Conservation (phyloP, 2,329 filamentous ascomycete genomes). For the Lasiodiplodia citricola region DNA sequence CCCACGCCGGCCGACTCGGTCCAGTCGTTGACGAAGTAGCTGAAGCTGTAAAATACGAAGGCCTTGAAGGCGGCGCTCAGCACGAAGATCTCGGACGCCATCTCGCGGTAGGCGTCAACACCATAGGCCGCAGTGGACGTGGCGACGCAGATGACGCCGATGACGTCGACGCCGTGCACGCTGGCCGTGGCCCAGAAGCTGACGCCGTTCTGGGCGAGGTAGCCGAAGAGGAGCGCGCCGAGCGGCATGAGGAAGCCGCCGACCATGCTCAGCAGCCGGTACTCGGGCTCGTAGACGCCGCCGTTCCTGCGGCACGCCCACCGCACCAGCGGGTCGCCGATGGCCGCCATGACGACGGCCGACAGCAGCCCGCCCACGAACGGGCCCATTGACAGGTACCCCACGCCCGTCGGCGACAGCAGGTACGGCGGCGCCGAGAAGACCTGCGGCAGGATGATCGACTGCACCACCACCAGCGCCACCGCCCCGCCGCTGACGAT, state of each 20-base stretch:
- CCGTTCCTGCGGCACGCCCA: constrained; percentile 35
- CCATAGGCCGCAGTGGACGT: constrained; percentile 44
- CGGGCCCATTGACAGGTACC: constrained; percentile 49
- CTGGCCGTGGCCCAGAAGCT: constrained; percentile 40
- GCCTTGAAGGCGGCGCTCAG: constrained; percentile 53
- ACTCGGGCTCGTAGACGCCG: constrained; percentile 37
- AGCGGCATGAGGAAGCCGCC: constrained; percentile 35
- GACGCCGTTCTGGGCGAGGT: constrained; percentile 32
- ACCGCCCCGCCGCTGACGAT: constrained; percentile 53
- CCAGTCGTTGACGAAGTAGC: constrained; percentile 53
- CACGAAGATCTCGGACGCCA: constrained; percentile 52
- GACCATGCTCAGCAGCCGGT: constrained; percentile 29
- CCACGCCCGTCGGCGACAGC: constrained; percentile 53
- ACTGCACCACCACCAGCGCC: constrained; percentile 51
- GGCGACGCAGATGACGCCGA: constrained; percentile 41
- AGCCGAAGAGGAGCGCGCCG: constrained; percentile 48
- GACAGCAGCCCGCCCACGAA: constrained; percentile 41
- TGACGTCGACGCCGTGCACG: constrained; percentile 42
- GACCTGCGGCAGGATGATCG: constrained; percentile 52
- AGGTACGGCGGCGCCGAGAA: constrained; percentile 41
- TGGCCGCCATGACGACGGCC: constrained; percentile 48
- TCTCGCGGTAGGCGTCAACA: constrained; percentile 48
- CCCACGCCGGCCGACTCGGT: constrained; percentile 42
- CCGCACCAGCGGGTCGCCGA: constrained; percentile 32
- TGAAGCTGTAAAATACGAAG: constrained; percentile 50